Evolutionary conservation across 176 grass and related monocot species (phyloP).

Genomic region (Raddia distichophylla): DNA sequence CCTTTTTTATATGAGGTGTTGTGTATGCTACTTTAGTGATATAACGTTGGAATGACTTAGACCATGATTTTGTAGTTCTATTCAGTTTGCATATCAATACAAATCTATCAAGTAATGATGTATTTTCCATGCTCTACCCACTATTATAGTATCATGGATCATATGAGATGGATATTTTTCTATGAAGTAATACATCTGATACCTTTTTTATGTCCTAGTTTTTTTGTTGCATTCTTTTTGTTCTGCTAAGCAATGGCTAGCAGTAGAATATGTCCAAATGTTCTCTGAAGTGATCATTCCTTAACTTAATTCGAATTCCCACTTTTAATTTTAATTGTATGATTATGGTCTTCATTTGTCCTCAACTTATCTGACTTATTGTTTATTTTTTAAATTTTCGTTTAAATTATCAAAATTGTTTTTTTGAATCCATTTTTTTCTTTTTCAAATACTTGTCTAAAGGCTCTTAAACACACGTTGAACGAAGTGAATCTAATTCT

Average conservation of each 20-base stretch:
- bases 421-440: no score
- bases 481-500: no score
- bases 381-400: no score
- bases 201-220: not conserved
- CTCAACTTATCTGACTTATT: no score
- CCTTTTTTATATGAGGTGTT: slow-evolving; percentile 12
- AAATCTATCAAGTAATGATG: slow-evolving; percentile 1
- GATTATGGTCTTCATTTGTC: not conserved
- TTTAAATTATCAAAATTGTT: no score
- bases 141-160: slow-evolving; percentile 34
- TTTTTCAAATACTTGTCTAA: no score
- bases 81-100: not conserved
- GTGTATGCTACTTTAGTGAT: not conserved
- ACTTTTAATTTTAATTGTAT: not conserved
- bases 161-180: not conserved
- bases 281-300: slow-evolving; percentile 1
- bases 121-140: slow-evolving; percentile 11
- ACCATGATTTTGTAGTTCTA: slow-evolving; percentile 28
- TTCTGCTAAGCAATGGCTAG: not conserved
- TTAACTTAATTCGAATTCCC: not conserved
- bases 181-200: slow-evolving; percentile 15
- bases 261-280: not conserved
- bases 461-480: no score
- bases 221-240: not conserved
- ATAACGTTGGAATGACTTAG: slow-evolving; percentile 11